Conservation (phyloP, 192 early-diverging fungal species). For the Bifiguratus adelaidae region DNA sequence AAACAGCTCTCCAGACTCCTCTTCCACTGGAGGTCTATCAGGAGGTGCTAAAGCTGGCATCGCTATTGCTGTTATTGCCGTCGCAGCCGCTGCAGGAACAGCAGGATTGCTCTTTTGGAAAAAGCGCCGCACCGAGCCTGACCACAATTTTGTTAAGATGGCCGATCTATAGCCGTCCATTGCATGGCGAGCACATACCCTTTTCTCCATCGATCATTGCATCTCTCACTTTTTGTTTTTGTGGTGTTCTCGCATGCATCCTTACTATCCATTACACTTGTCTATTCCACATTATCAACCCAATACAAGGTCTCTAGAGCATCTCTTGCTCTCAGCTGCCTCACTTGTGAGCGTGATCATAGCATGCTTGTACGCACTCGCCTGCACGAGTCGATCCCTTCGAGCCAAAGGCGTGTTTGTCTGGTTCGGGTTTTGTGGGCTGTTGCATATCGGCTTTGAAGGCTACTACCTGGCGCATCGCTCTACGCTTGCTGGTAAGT, state of each 20-base stretch:
- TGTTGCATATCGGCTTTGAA: slow-evolving; percentile 78
- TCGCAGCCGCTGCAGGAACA: not conserved
- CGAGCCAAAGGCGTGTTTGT: slow-evolving; percentile 36
- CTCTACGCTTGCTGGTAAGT: slow-evolving; percentile 42
- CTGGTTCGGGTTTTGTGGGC: slow-evolving; percentile 78
- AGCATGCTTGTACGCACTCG: not conserved
- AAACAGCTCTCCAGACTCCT: too few relatives aligned
- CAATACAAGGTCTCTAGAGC: slow-evolving; percentile 16
- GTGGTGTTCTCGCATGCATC: slow-evolving; percentile 11
- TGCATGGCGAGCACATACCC: too few relatives aligned
- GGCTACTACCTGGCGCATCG: slow-evolving; percentile 75
- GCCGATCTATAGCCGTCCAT: too few relatives aligned
- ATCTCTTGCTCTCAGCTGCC: slow-evolving; percentile 7
- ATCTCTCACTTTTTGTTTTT: not conserved
- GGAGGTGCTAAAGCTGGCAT: slow-evolving; percentile 2
- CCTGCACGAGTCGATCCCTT: not conserved
- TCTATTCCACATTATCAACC: slow-evolving; percentile 28
- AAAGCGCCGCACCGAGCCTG: not conserved
- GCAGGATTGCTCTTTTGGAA: not conserved
- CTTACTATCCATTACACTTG: slow-evolving; percentile 29
- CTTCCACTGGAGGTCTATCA: not conserved
- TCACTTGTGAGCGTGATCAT: not conserved
- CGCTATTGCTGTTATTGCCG: slow-evolving; percentile 3
- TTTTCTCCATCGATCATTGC: too few relatives aligned
- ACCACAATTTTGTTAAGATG: slow-evolving; percentile 5